These are phyloP conservation scores for Glaciozyma martinii DNA, from an alignment of 768 basidiomycete species.

Conservation along the genomic window DNA sequence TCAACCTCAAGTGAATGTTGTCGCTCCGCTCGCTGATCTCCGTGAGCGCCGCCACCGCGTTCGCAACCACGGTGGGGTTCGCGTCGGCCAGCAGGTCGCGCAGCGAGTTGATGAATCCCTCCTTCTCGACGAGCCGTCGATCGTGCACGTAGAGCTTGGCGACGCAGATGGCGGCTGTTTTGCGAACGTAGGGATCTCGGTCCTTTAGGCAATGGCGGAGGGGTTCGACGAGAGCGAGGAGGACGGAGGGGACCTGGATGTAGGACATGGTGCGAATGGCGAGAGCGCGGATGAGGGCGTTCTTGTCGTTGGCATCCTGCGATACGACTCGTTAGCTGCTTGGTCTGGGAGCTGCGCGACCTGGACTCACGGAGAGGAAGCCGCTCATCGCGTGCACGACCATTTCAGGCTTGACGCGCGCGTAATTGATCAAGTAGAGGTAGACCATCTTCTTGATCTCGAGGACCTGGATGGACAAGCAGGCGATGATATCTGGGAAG, in stretches of 20 bases:
- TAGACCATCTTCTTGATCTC: constrained; percentile 84
- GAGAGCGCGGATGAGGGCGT: constrained; percentile 90
- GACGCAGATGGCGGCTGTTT: constrained; percentile 95
- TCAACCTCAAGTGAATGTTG: constrained; percentile 84
- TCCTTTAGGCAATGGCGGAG: constrained; percentile 87
- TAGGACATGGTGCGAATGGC: constrained; percentile 99
- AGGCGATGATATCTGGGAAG: constrained; percentile 91
- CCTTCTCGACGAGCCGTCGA: constrained; percentile 72
- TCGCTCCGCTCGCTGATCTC: constrained; percentile 94
- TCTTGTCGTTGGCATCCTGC: constrained; percentile 90
- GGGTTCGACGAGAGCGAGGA: constrained; percentile 76
- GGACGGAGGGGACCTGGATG: constrained; percentile 78
- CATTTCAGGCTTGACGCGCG: constrained; percentile 83
- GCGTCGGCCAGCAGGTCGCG: constrained; percentile 83
- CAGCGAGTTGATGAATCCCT: constrained; percentile 81
- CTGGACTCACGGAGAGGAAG: constrained; percentile 63
- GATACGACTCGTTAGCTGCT: constrained; percentile 12
- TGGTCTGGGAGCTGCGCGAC: not conserved
- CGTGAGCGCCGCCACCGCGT: constrained; percentile 91
- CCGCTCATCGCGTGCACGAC: constrained; percentile 83
- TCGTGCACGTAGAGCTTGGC: constrained; percentile 90
- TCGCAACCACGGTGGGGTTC: constrained; percentile 95
- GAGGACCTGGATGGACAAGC: constrained; percentile 83
- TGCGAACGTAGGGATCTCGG: constrained; percentile 92
- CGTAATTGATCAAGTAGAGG: constrained; percentile 93